phyloP scores from a whole-genome alignment of 176 grass and related monocot species.

The Carex myosuroides region DNA sequence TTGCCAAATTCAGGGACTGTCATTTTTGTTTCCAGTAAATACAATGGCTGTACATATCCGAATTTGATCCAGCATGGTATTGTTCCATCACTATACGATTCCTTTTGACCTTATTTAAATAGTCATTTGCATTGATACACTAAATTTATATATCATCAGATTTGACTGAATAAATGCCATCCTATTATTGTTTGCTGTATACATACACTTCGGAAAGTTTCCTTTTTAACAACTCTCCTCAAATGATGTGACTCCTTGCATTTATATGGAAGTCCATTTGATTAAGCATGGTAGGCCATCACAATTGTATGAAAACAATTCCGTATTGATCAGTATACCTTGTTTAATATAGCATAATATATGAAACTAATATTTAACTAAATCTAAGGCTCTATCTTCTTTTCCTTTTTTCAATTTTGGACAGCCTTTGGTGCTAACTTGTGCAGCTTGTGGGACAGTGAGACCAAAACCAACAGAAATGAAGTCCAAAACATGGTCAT shows the following conservation, averaged over 20 bases:
- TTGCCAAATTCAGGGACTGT: not conserved
- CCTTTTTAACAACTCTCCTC: not conserved
- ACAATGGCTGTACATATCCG: not conserved
- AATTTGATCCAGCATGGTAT: not conserved
- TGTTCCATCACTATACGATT: not conserved
- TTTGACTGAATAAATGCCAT: not conserved
- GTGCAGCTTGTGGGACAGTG: slow-evolving; percentile 63
- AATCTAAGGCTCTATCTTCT: slow-evolving; percentile 14
- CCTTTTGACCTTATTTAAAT: not conserved
- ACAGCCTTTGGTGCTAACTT: slow-evolving; percentile 59
- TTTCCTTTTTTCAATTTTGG: slow-evolving; percentile 25
- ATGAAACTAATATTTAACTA: not conserved
- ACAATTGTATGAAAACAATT: slow-evolving; percentile 1
- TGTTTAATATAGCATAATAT: slow-evolving; percentile 5
- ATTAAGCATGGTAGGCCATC: not conserved
- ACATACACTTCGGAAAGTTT: not conserved
- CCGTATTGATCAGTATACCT: not conserved
- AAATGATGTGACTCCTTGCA: not conserved
- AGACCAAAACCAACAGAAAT: slow-evolving; percentile 63
- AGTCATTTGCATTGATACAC: not conserved
- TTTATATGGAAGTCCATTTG: not conserved
- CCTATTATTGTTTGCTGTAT: not conserved
- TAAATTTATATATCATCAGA: not conserved
- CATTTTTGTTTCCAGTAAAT: not conserved
- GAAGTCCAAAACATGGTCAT: slow-evolving; percentile 66